phyloP scores from a whole-genome alignment of 306 rosid genomes.

The Quercus cerris region DNA sequence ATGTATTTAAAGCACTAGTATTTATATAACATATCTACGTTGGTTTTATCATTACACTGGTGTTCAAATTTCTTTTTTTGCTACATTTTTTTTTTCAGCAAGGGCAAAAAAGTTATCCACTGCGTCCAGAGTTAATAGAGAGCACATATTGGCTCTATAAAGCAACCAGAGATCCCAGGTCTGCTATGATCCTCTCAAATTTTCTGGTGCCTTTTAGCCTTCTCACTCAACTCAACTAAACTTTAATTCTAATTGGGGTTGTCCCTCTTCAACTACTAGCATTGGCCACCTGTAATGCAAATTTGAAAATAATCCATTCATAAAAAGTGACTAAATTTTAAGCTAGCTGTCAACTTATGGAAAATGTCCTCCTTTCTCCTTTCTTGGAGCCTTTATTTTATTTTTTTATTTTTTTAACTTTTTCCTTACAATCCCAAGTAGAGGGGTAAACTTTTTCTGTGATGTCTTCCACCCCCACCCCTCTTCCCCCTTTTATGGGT shows the following conservation, averaged over 20 bases:
- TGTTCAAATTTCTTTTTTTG: constrained; percentile 8
- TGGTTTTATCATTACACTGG: not conserved
- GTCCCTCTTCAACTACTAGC: too few species aligned
- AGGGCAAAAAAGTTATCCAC: constrained; percentile 91
- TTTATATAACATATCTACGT: not conserved
- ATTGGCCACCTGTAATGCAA: not conserved
- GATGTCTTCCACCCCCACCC: too few species aligned
- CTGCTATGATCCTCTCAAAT: constrained; percentile 30
- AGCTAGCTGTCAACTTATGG: not conserved
- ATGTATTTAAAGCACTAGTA: too few species aligned
- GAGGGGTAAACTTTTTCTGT: not conserved
- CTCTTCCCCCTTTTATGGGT: not conserved
- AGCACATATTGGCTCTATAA: constrained; percentile 99
- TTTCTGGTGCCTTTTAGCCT: constrained; percentile 12
- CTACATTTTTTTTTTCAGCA: constrained; percentile 42
- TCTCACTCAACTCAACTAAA: not conserved
- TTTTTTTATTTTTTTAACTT: not conserved
- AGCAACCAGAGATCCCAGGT: constrained; percentile 97
- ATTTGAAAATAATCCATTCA: not conserved
- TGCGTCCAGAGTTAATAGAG: constrained; percentile 94
- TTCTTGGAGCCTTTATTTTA: not conserved
- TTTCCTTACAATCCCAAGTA: not conserved
- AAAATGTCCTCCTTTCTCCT: not conserved
- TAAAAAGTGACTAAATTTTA: not conserved
- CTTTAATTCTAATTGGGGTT: not conserved